Evolutionary conservation across 441 rosid genomes (phyloP).

Genomic region (Euphorbia celastroides): DNA sequence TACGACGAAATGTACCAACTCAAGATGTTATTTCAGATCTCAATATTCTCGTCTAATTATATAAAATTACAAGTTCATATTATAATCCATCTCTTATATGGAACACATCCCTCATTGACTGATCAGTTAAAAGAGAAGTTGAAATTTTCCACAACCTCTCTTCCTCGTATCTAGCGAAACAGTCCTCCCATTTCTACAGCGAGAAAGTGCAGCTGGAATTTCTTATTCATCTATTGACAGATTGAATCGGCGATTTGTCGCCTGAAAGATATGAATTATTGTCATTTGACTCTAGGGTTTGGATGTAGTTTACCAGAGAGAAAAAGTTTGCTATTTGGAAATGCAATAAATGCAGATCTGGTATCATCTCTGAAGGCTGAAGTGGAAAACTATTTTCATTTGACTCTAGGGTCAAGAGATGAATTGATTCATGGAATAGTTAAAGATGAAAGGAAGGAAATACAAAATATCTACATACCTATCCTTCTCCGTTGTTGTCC

Average conservation of each 20-base stretch:
- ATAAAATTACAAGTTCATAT: not conserved
- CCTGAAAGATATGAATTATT: not conserved
- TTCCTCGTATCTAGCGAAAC: not conserved
- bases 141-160: not conserved
- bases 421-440: not conserved
- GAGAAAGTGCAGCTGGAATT: not conserved
- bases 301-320: not conserved
- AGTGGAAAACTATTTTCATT: not conserved
- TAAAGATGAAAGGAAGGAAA: slow-evolving; percentile 1
- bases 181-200: not conserved
- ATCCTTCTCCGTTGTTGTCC: slow-evolving; percentile 78
- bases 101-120: not conserved
- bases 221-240: not conserved
- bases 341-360: not conserved
- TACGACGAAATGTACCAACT: not conserved
- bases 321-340: not conserved
- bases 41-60: not conserved
- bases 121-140: not conserved
- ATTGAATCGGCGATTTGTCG: not conserved
- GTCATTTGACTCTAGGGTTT: not conserved
- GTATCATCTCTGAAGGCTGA: not conserved
- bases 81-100: not conserved
- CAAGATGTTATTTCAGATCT: not conserved
- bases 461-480: slow-evolving; percentile 38
- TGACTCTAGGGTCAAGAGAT: not conserved